Conservation (phyloP, 2,329 filamentous ascomycete genomes). For the Aspergillus pseudoviridinutans region DNA sequence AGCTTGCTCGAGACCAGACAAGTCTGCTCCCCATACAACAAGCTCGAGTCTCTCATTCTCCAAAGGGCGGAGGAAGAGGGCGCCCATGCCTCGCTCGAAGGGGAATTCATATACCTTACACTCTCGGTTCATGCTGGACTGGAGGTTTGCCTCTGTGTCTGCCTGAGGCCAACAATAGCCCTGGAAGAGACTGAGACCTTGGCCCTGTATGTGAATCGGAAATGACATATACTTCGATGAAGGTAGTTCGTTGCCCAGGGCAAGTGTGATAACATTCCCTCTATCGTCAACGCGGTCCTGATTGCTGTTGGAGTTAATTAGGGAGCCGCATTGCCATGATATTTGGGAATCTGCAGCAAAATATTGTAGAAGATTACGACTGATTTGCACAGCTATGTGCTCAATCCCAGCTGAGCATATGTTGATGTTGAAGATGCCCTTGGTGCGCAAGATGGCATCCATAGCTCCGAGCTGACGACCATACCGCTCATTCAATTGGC, state of each 20-base stretch:
- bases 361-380: slow-evolving; percentile 57
- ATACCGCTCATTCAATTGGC: slow-evolving; percentile 30
- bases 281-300: slow-evolving; percentile 1
- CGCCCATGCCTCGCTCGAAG: slow-evolving; percentile 40
- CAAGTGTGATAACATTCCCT: slow-evolving; percentile 46
- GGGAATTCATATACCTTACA: slow-evolving; percentile 24
- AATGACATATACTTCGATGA: slow-evolving; percentile 14
- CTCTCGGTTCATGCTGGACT: slow-evolving; percentile 3
- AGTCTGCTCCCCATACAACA: slow-evolving; percentile 53
- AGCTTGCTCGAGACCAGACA: slow-evolving; percentile 45
- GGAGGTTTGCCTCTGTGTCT: slow-evolving; percentile 2
- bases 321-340: slow-evolving; percentile 16
- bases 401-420: slow-evolving; percentile 22
- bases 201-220: slow-evolving; percentile 24
- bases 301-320: not conserved
- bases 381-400: slow-evolving; percentile 50
- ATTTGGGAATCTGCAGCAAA: slow-evolving; percentile 52
- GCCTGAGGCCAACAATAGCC: not conserved
- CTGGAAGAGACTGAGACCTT: slow-evolving; percentile 10
- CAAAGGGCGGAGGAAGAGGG: slow-evolving; percentile 51
- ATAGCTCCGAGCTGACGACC: slow-evolving; percentile 51
- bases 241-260: slow-evolving; percentile 19
- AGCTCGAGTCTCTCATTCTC: slow-evolving; percentile 48
- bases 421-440: slow-evolving; percentile 43
- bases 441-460: slow-evolving; percentile 51